Percentiles rank a stretch among this genome's conserved stretches.
Conservation (phyloP, 148 eudicot species). For the Arctostaphylos glauca region DNA sequence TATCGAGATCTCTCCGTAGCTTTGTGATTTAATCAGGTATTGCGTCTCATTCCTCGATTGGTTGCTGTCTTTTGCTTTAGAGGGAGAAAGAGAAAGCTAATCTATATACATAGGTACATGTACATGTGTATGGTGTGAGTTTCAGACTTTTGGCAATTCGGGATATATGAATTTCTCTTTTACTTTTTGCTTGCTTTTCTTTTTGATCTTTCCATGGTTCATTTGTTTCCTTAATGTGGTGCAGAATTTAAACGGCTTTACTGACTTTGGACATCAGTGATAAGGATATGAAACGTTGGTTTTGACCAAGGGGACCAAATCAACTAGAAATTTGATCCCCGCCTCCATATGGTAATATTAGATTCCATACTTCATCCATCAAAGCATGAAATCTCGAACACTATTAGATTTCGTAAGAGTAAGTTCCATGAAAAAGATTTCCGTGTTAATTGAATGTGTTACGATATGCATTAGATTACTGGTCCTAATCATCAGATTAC, state of each 20-base stretch:
- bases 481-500: not conserved
- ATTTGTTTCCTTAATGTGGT: not conserved
- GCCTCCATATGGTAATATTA: not conserved
- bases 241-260: not conserved
- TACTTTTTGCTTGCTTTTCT: not conserved
- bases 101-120: not conserved
- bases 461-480: not conserved
- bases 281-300: not conserved
- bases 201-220: not conserved
- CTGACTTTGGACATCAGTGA: not conserved
- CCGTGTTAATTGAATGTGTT: not conserved
- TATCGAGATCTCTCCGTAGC: conserved; percentile 8
- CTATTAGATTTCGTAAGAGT: not conserved
- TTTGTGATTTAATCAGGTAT: conserved; percentile 13
- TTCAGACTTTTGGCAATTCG: not conserved
- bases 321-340: not conserved
- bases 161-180: not conserved
- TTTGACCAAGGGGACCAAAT: not conserved
- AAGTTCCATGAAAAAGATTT: not conserved
- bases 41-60: conserved; percentile 18
- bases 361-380: not conserved
- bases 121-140: not conserved
- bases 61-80: not conserved
- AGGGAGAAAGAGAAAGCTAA: not conserved
- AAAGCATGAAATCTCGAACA: not conserved